Conservation (phyloP, 148 eudicot genomes). For the Rhododendron vialii region DNA sequence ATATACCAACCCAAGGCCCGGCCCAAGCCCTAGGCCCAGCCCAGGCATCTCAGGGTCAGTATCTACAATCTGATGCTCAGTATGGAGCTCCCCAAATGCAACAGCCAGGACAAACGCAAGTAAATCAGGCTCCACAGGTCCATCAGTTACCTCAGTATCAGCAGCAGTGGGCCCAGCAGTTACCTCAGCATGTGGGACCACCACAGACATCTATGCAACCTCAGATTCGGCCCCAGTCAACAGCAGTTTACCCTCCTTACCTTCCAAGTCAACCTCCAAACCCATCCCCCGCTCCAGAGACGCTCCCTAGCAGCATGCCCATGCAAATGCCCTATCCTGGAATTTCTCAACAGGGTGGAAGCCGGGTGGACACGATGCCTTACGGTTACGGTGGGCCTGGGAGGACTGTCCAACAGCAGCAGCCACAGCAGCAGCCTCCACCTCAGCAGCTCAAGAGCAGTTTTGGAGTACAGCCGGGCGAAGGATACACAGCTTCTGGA, state of each 20-base stretch:
- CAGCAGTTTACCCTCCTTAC: conserved; percentile 58
- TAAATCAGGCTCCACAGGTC: conserved; percentile 49
- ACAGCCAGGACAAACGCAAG: conserved; percentile 52
- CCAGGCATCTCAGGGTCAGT: conserved; percentile 49
- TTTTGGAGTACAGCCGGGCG: conserved; percentile 53
- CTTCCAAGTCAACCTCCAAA: conserved; percentile 55
- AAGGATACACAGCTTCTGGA: conserved; percentile 56
- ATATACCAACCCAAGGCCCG: conserved; percentile 35
- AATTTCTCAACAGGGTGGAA: conserved; percentile 45
- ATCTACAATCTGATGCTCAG: conserved; percentile 48
- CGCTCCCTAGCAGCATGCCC: conserved; percentile 56
- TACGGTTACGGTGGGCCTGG: conserved; percentile 66
- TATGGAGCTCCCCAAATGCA: conserved; percentile 43
- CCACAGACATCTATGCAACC: conserved; percentile 45
- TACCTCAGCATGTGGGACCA: conserved; percentile 44
- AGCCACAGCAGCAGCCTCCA: conserved; percentile 47
- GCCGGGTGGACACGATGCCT: conserved; percentile 47
- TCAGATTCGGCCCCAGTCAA: conserved; percentile 50
- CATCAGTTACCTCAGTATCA: conserved; percentile 59
- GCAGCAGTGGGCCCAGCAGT: conserved; percentile 68
- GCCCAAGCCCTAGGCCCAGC: conserved; percentile 25
- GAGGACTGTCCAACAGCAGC: conserved; percentile 45
- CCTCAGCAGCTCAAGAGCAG: conserved; percentile 66
- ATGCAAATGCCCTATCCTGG: conserved; percentile 72
- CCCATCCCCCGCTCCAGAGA: conserved; percentile 48